A percentile compares a stretch with the other conserved stretches of the same genome.
Conservation (phyloP, 2,329 filamentous ascomycete species). For the Claviceps sp. region DNA sequence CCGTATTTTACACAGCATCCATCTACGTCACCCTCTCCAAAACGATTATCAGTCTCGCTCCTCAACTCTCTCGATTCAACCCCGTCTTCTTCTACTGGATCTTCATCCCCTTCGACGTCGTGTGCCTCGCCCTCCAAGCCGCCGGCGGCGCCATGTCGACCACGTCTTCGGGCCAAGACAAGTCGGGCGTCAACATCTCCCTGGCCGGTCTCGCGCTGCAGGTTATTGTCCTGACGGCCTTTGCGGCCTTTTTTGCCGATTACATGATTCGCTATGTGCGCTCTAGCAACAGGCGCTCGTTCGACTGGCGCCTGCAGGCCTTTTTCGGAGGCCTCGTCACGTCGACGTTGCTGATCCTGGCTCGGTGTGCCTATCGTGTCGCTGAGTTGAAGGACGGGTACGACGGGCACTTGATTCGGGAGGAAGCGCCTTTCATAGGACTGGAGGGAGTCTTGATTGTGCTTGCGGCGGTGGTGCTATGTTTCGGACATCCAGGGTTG, state of each 20-base stretch:
- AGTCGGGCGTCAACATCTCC: conserved; percentile 24
- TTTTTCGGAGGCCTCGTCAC: conserved; percentile 41
- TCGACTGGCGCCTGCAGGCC: conserved; percentile 17
- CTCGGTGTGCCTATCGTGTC: conserved; percentile 50
- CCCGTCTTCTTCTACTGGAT: conserved; percentile 31
- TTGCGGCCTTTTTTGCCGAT: conserved; percentile 33
- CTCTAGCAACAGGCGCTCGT: conserved; percentile 12
- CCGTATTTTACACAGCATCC: conserved; percentile 41
- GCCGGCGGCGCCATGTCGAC: conserved; percentile 41
- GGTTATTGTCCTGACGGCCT: conserved; percentile 39
- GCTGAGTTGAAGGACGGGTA: conserved; percentile 54
- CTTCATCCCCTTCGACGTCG: conserved; percentile 41
- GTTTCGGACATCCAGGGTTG: conserved; percentile 28
- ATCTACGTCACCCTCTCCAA: conserved; percentile 50
- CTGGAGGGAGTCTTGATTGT: conserved; percentile 34
- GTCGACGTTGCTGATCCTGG: conserved; percentile 46
- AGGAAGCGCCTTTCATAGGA: conserved; percentile 38
- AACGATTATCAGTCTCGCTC: conserved; percentile 26
- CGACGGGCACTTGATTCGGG: conserved; percentile 36
- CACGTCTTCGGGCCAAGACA: conserved; percentile 23
- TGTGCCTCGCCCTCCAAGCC: conserved; percentile 44
- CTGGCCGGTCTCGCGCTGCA: conserved; percentile 45
- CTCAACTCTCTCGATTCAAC: conserved; percentile 28
- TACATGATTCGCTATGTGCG: conserved; percentile 33
- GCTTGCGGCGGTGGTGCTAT: conserved; percentile 23